These are phyloP conservation scores for Suillus variegatus DNA, from an alignment of 768 basidiomycete genomes.

Conservation along the genomic window DNA sequence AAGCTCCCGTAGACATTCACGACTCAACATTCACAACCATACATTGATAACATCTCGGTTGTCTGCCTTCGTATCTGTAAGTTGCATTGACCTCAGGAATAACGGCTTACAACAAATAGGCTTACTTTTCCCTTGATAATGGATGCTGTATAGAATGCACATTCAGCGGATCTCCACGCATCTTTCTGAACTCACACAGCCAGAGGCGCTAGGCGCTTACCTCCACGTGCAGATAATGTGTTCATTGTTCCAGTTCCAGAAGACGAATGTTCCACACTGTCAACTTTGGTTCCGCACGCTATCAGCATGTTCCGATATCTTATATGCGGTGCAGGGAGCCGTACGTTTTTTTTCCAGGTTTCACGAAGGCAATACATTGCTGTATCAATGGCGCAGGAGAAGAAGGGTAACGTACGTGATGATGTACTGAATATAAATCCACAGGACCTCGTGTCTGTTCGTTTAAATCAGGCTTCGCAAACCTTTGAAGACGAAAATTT, in stretches of 20 bases:
- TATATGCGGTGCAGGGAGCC: background rate
- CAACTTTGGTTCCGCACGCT: background rate
- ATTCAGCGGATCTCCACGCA: background rate
- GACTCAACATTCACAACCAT: conserved; percentile 91
- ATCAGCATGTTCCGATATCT: background rate
- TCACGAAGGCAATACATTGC: background rate
- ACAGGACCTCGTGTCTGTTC: background rate
- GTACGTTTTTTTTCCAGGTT: background rate
- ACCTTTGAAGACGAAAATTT: background rate
- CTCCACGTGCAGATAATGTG: background rate
- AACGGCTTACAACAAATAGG: background rate
- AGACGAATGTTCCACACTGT: background rate
- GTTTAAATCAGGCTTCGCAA: background rate
- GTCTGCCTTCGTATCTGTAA: conserved; percentile 78
- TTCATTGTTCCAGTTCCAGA: background rate
- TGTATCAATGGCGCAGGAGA: background rate
- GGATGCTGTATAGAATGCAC: background rate
- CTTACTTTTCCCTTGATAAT: background rate
- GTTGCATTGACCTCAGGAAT: conserved; percentile 1
- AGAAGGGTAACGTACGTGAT: background rate
- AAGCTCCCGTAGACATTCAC: conserved; percentile 63
- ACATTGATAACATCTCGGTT: conserved; percentile 72
- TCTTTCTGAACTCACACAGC: background rate
- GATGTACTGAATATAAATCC: background rate
- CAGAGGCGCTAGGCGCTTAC: background rate